Conservation (phyloP, 176 grass and related monocot genomes). For the Ensete ventricosum region DNA sequence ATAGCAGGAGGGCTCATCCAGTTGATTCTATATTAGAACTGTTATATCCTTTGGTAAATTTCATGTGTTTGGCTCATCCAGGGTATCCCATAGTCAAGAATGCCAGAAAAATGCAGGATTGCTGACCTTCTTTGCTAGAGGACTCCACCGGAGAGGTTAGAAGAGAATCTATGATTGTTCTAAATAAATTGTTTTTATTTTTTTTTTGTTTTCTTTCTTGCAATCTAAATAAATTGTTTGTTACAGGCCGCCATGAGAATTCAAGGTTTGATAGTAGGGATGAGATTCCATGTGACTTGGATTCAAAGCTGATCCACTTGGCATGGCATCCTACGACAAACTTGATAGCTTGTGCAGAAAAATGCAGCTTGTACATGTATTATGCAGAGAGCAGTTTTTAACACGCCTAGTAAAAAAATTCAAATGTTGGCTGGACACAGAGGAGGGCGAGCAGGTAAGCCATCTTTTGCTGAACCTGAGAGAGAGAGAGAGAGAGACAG, state of each 20-base stretch:
- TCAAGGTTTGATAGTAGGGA: neutral
- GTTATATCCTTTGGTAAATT: neutral
- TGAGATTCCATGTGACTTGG: constrained; percentile 11
- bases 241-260: constrained; percentile 23
- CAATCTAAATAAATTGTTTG: neutral
- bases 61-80: neutral
- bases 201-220: too few relatives aligned
- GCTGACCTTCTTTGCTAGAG: constrained; percentile 10
- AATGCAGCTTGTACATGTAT: constrained; percentile 18
- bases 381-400: neutral
- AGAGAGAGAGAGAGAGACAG: too few relatives aligned
- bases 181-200: neutral
- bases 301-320: constrained; percentile 18
- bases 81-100: neutral
- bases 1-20: too few relatives aligned
- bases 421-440: too few relatives aligned
- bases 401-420: too few relatives aligned
- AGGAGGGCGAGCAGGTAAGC: too few relatives aligned
- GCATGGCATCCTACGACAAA: constrained; percentile 26
- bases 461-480: too few relatives aligned
- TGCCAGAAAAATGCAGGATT: constrained; percentile 5
- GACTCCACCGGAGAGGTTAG: constrained; percentile 15
- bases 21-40: neutral
- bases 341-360: constrained; percentile 18
- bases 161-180: neutral